Evolutionary conservation across 345 rosid species (phyloP).

Genomic region (Isatis tinctoria): DNA sequence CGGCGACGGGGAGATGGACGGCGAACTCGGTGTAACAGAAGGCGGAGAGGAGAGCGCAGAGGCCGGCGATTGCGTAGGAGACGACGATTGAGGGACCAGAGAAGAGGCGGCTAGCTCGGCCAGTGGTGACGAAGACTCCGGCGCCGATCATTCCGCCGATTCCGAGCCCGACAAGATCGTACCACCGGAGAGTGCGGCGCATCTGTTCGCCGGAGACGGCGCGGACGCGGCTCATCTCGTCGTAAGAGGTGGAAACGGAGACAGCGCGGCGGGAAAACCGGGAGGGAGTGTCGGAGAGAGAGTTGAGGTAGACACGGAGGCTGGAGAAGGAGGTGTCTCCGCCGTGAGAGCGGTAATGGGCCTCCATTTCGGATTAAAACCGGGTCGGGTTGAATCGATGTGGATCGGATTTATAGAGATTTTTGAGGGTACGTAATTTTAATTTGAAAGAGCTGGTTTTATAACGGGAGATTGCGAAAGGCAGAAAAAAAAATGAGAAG

Average conservation of each 20-base stretch:
- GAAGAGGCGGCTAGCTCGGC: conserved; percentile 47
- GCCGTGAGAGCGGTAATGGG: conserved; percentile 14
- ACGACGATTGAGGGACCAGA: conserved; percentile 82
- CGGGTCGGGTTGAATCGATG: neutral
- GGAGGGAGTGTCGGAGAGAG: conserved; percentile 57
- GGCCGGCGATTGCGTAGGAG: conserved; percentile 89
- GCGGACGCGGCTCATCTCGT: conserved; percentile 66
- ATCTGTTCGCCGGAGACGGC: conserved; percentile 64
- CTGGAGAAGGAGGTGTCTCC: conserved; percentile 59
- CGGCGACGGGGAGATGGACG: conserved; percentile 97
- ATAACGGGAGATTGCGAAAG: conserved; percentile 1
- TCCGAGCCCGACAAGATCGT: conserved; percentile 74
- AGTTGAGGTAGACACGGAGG: conserved; percentile 49
- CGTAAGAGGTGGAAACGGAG: conserved; percentile 66
- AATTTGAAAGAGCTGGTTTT: conserved; percentile 4
- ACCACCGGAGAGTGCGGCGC: conserved; percentile 76
- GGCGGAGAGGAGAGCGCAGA: conserved; percentile 93
- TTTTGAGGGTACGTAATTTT: neutral
- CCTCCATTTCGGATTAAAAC: conserved; percentile 14
- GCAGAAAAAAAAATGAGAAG: neutral
- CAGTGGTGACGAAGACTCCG: conserved; percentile 83
- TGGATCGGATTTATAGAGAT: neutral
- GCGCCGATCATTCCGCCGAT: conserved; percentile 97
- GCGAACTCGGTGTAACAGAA: conserved; percentile 98
- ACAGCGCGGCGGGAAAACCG: conserved; percentile 68